Conservation (phyloP, 768 basidiomycete genomes). For the Leccinum subgranulosum region DNA sequence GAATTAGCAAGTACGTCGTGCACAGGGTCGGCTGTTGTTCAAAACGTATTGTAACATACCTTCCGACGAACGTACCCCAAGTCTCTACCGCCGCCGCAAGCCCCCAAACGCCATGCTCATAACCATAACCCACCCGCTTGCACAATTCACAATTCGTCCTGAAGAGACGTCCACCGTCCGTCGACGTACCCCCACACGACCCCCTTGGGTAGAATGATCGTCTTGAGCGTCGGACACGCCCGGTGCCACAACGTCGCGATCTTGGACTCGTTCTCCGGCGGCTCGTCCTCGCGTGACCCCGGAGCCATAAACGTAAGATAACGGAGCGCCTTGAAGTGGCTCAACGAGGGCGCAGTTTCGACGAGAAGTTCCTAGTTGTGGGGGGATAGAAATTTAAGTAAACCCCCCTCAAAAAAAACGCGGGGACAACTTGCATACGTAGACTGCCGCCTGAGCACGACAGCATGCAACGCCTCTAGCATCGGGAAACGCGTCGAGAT, state of each 20-base stretch:
- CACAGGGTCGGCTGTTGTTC: no score
- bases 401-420: no score
- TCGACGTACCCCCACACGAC: constrained; percentile 51
- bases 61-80: no score
- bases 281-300: constrained; percentile 12
- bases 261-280: constrained; percentile 39
- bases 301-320: constrained; percentile 64
- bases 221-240: constrained; percentile 57
- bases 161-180: constrained; percentile 23
- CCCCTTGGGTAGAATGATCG: constrained; percentile 63
- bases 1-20: no score
- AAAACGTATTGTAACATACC: no score
- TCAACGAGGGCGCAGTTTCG: constrained; percentile 38
- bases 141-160: constrained; percentile 11
- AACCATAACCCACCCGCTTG: no score
- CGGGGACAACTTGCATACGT: constrained; percentile 37
- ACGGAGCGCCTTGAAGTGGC: constrained; percentile 40
- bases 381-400: neutral
- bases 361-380: constrained; percentile 38
- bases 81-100: no score
- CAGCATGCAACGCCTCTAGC: constrained; percentile 60
- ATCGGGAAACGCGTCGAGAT: constrained; percentile 45
- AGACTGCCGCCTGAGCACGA: constrained; percentile 50
- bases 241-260: constrained; percentile 55
- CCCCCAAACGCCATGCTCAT: no score